A percentile compares a stretch with the other conserved stretches of the same genome.
These are phyloP conservation scores for Vanrija sp. DNA, from an alignment of 1,284 basidiomycete genomes.

Conservation along the genomic window DNA sequence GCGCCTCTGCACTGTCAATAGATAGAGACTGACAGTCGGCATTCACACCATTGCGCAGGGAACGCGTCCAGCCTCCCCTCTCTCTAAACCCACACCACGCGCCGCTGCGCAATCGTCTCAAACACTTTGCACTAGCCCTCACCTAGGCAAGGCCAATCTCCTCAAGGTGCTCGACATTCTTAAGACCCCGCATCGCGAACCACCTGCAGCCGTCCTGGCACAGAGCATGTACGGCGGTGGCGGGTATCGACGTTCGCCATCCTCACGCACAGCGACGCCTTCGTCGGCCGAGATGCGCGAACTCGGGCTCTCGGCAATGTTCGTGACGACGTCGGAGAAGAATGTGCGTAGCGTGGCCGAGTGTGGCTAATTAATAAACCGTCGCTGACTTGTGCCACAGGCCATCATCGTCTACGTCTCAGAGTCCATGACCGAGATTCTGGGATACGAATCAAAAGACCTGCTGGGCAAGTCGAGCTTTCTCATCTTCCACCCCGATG, in stretches of 20 bases:
- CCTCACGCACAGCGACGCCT: not conserved
- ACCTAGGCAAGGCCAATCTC: too few relatives aligned
- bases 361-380: slow-evolving; percentile 3
- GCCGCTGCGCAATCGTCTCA: too few relatives aligned
- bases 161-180: too few relatives aligned
- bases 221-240: too few relatives aligned
- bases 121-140: too few relatives aligned
- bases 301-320: slow-evolving; percentile 18
- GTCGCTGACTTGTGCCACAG: slow-evolving; percentile 17
- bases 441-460: slow-evolving; percentile 34
- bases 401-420: slow-evolving; percentile 31
- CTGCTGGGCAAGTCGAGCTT: slow-evolving; percentile 31
- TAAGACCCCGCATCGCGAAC: too few relatives aligned
- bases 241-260: not conserved
- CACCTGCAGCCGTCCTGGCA: too few relatives aligned
- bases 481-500: slow-evolving; percentile 39
- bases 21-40: too few relatives aligned
- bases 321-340: slow-evolving; percentile 15
- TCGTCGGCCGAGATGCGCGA: slow-evolving; percentile 3
- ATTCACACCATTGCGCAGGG: too few relatives aligned
- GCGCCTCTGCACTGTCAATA: too few relatives aligned
- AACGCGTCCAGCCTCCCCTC: too few relatives aligned
- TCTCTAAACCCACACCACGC: too few relatives aligned
- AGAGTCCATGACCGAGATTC: slow-evolving; percentile 34
- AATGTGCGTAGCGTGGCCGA: slow-evolving; percentile 13